These are phyloP conservation scores for Metarhizium anisopliae DNA, from an alignment of 2,329 filamentous ascomycete genomes.

Conservation along the genomic window DNA sequence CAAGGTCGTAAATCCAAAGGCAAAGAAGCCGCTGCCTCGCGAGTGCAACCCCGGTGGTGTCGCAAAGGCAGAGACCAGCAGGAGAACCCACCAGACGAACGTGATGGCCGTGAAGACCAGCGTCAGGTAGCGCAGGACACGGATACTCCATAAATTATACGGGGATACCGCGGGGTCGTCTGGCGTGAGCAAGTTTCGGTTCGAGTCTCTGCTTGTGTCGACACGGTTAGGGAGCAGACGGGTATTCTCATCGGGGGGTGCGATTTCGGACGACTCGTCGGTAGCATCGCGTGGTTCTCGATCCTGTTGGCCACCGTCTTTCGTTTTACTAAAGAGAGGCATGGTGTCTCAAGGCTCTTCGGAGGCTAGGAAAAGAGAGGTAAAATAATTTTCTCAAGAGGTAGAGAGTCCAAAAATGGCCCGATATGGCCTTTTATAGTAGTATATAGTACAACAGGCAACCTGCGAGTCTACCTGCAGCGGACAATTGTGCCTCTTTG, in stretches of 20 bases:
- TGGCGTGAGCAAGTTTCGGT: constrained; percentile 25
- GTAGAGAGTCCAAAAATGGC: no score
- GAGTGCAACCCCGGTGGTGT: constrained; percentile 81
- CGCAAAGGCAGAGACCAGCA: constrained; percentile 84
- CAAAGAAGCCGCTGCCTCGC: constrained; percentile 85
- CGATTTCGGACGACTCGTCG: constrained; percentile 17
- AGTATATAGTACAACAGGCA: no score
- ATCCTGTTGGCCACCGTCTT: constrained; percentile 12
- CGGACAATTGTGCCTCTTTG: no score
- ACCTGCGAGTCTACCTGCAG: no score
- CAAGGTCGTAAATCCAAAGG: constrained; percentile 75
- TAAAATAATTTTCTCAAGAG: no score
- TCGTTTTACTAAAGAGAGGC: constrained; percentile 24
- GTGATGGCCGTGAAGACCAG: constrained; percentile 65
- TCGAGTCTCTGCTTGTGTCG: constrained; percentile 42
- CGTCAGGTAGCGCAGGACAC: constrained; percentile 69
- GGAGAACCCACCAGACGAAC: constrained; percentile 86
- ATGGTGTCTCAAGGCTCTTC: constrained; percentile 11
- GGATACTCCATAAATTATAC: constrained; percentile 90
- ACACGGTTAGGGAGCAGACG: constrained; percentile 62
- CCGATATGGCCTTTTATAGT: no score
- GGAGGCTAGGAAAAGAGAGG: background rate
- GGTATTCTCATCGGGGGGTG: constrained; percentile 42
- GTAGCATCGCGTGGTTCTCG: constrained; percentile 3
- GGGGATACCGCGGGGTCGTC: constrained; percentile 59